Conservation (phyloP, 371 early-diverging fungal species). For the Mortierella sp. region DNA sequence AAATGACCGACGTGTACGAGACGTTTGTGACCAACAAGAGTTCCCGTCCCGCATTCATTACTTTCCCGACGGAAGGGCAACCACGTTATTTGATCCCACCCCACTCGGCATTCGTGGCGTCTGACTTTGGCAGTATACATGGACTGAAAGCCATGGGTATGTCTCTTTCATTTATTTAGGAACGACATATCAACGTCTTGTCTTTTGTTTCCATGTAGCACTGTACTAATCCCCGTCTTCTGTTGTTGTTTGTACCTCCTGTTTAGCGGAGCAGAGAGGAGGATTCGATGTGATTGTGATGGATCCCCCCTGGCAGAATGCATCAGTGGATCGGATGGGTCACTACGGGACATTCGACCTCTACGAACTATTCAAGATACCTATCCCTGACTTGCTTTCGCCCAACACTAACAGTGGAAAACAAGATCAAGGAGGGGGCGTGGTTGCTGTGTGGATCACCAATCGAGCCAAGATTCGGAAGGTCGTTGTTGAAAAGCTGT, state of each 20-base stretch:
- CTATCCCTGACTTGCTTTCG: slow-evolving; percentile 62
- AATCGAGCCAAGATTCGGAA: slow-evolving; percentile 74
- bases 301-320: slow-evolving; percentile 90
- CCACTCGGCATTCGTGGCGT: slow-evolving; percentile 33
- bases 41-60: slow-evolving; percentile 5
- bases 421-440: neutral
- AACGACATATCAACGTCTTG: neutral
- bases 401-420: slow-evolving; percentile 9
- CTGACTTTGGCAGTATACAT: slow-evolving; percentile 42
- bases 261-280: slow-evolving; percentile 31
- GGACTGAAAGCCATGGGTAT: slow-evolving; percentile 37
- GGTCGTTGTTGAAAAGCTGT: slow-evolving; percentile 76
- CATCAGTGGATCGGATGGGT: slow-evolving; percentile 67
- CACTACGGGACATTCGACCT: slow-evolving; percentile 75
- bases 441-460: slow-evolving; percentile 85
- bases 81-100: slow-evolving; percentile 49
- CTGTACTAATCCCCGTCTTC: neutral
- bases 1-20: slow-evolving; percentile 43
- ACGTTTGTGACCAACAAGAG: slow-evolving; percentile 21
- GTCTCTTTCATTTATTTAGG: neutral
- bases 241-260: neutral
- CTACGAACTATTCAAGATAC: slow-evolving; percentile 77
- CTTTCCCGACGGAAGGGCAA: slow-evolving; percentile 21
- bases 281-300: slow-evolving; percentile 76
- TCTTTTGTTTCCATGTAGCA: neutral